Evolutionary conservation across 352 stramenopile species (phyloP), one percentile per base, ranked within the genome.

Genomic region (Phytopythium helicoides): DNA sequence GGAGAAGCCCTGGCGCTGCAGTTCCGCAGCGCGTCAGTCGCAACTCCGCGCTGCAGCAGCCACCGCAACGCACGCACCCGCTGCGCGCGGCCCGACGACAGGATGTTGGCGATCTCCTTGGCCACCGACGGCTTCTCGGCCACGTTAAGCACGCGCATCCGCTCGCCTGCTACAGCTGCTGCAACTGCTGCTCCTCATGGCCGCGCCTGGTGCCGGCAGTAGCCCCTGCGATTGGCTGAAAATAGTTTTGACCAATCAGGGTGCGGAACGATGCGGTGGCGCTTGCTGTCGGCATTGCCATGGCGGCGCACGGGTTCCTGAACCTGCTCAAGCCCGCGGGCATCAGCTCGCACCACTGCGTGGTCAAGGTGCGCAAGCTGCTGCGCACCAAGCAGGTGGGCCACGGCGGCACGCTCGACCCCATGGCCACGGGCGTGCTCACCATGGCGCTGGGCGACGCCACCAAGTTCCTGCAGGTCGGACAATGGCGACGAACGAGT

Each of bases 81-180:
- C 37, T 86, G 68, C 9, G 50, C 71, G 25, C 60, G 57, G 25
- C 86, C 72, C 10, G 68, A 64, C 7, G 76, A 95, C 81, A 99
- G 68, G 58, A 99, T 98, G 58, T 71, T 61, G 48, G 96, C 85
- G 58, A 99, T 91, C 47, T 98, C 92, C 66, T 98, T 98, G 39
- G 98, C 98, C 51, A 99, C 97, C 15, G 90, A 98, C 40, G 97
- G 97, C 81, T 99, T 99, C 86, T 99, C 98, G 36, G 98, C 97
- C 44, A 99, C 97, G 70, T 99, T 99, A 16, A 99, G 84, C 60
- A 93, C 86, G 31, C 79, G 81, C 86, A 93, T 95, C 33, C 9
- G 16, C 28, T 46, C 44, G 23, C 28, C 21, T 9, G 2, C 22
- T 40, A n/a, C 42, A 53, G 48, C 52, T 48, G 62, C 54, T 58